Evolutionary conservation across 345 rosid species (phyloP).

Genomic region (Melastoma malabathricum): DNA sequence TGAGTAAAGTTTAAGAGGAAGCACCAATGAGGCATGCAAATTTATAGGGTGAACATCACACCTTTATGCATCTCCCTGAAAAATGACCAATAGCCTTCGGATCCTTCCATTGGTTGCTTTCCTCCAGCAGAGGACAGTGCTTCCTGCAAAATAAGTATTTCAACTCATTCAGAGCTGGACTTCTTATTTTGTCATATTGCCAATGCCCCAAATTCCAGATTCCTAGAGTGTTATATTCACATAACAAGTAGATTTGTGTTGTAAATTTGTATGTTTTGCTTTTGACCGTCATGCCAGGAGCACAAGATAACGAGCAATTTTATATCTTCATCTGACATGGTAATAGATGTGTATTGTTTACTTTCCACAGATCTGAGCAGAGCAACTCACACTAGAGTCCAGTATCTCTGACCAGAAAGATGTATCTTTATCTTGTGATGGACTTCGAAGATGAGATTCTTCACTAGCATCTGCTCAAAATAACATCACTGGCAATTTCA

Average conservation of each 20-base stretch:
- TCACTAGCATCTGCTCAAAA: slow-evolving; percentile 32
- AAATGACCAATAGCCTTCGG: slow-evolving; percentile 5
- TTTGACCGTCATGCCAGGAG: no score
- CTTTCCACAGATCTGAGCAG: slow-evolving; percentile 29
- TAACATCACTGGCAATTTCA: background rate
- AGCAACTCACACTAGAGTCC: slow-evolving; percentile 26
- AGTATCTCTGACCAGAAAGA: slow-evolving; percentile 43
- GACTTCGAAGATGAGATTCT: slow-evolving; percentile 9
- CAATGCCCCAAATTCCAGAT: no score
- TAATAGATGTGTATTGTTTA: background rate
- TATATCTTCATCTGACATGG: no score
- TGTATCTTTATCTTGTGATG: slow-evolving; percentile 19
- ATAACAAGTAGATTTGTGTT: no score
- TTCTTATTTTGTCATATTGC: background rate
- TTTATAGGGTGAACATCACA: no score
- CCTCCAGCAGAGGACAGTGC: slow-evolving; percentile 21
- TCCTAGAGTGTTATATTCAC: no score
- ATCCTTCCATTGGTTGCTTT: slow-evolving; percentile 20
- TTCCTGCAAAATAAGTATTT: slow-evolving; percentile 20
- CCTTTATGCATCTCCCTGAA: no score
- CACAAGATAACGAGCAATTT: no score
- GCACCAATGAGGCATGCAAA: no score
- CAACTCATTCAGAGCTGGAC: no score
- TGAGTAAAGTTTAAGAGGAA: no score
- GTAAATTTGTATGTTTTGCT: no score